phyloP scores from a whole-genome alignment of 257 asterid genomes.

The Echites panduratus region DNA sequence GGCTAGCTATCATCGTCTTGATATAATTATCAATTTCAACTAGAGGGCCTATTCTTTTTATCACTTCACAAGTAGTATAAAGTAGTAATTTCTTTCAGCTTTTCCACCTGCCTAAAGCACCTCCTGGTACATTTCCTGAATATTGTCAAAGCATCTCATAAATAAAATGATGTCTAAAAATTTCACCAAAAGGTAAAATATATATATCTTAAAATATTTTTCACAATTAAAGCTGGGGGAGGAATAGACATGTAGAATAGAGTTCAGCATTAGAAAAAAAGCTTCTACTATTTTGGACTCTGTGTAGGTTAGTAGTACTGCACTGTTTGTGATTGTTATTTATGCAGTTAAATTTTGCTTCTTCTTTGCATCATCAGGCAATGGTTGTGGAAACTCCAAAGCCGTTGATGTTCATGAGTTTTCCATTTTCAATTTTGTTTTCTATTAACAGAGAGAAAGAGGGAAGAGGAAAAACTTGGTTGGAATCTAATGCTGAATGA shows the following conservation, averaged over 20 bases:
- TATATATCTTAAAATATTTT: no score
- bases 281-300: neutral
- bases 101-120: neutral
- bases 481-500: neutral
- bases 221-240: neutral
- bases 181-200: no score
- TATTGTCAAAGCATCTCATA: neutral
- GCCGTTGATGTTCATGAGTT: neutral
- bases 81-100: neutral
- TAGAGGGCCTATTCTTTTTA: neutral
- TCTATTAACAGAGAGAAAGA: neutral
- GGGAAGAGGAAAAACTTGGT: neutral
- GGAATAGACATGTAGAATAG: neutral
- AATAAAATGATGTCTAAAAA: neutral
- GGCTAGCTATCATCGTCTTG: neutral
- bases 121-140: neutral
- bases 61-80: neutral
- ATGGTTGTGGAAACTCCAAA: neutral
- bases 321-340: no score
- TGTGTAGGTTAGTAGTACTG: no score
- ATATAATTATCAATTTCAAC: constrained; percentile 2
- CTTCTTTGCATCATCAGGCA: neutral
- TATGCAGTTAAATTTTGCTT: neutral
- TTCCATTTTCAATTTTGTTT: neutral
- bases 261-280: neutral